These are phyloP conservation scores for Articulospora tetracladia DNA, from an alignment of 495 filamentous ascomycete genomes.

Conservation along the genomic window DNA sequence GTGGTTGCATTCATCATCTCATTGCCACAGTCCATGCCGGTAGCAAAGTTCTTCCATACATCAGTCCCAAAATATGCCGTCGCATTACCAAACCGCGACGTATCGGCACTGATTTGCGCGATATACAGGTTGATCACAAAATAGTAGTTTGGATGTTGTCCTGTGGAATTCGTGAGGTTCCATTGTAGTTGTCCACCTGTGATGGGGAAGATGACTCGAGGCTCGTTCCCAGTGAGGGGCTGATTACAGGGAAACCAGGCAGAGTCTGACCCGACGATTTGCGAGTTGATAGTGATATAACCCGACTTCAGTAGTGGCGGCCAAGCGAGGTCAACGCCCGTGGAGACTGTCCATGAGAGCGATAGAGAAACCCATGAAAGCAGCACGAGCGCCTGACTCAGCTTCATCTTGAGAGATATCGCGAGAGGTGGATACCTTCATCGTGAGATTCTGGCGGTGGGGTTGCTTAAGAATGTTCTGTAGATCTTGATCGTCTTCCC, in stretches of 20 bases:
- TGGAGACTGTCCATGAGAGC: neutral
- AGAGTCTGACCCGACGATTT: neutral
- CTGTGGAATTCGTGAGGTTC: neutral
- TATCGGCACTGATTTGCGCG: neutral
- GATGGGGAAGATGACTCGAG: neutral
- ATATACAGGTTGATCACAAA: neutral
- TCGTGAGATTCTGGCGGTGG: neutral
- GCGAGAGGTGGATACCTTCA: neutral
- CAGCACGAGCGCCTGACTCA: neutral
- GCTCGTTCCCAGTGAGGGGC: neutral
- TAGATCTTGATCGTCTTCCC: neutral
- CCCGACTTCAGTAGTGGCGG: neutral
- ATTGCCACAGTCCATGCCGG: neutral
- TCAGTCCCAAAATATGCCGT: neutral
- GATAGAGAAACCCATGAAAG: neutral
- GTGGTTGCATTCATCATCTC: neutral
- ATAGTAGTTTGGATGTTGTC: neutral
- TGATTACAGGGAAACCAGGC: neutral
- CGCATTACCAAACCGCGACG: neutral
- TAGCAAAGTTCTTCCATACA: neutral
- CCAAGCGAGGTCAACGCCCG: neutral
- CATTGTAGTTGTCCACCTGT: neutral
- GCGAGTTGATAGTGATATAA: neutral
- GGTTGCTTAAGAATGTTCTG: neutral
- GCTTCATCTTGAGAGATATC: neutral